Evolutionary conservation across 768 basidiomycete genomes (phyloP).

Genomic region (Phaeotremella fagi): DNA sequence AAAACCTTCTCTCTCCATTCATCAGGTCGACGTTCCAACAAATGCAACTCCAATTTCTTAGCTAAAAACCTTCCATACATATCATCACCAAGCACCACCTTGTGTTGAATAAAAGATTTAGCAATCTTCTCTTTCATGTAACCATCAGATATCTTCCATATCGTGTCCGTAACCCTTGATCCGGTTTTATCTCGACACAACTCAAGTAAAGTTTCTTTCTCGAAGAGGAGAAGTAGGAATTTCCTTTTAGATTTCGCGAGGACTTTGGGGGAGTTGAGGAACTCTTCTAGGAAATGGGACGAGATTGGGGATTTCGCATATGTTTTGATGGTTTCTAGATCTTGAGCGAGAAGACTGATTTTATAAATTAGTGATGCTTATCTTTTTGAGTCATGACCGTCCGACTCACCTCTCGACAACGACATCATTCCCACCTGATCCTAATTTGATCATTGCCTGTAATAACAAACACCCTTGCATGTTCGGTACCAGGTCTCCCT

Average conservation of each 20-base stretch:
- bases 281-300: conserved; percentile 71
- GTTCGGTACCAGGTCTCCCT: conserved; percentile 58
- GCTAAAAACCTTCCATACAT: conserved; percentile 85
- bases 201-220: conserved; percentile 56
- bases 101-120: conserved; percentile 66
- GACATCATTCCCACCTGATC: conserved; percentile 61
- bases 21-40: conserved; percentile 71
- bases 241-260: conserved; percentile 62
- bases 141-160: conserved; percentile 85
- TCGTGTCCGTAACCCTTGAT: conserved; percentile 81
- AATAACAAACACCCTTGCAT: conserved; percentile 80
- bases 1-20: conserved; percentile 78
- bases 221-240: conserved; percentile 55
- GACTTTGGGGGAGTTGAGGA: conserved; percentile 64
- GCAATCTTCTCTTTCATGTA: conserved; percentile 96
- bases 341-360: conserved; percentile 60
- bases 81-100: conserved; percentile 66
- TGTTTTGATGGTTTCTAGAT: conserved; percentile 59
- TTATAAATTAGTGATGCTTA: no score
- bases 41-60: conserved; percentile 67
- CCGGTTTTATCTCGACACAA: conserved; percentile 89
- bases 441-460: conserved; percentile 71
- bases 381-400: no score
- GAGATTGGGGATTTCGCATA: conserved; percentile 64
- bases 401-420: conserved; percentile 68